Conservation (phyloP, 192 early-diverging fungal genomes). For the Umbelopsis sp. region DNA sequence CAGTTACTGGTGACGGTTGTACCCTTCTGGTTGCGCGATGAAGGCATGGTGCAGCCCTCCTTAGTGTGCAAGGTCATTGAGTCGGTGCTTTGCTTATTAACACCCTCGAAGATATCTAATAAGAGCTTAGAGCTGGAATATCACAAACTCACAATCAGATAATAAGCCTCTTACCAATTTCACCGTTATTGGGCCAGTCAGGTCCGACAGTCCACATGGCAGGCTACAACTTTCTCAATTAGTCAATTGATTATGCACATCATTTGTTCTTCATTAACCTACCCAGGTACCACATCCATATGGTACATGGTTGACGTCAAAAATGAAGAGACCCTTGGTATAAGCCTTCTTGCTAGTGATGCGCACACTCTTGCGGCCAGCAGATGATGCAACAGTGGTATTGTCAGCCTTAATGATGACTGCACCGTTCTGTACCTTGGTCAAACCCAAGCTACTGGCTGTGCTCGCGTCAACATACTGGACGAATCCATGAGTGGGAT, state of each 20-base stretch:
- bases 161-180: slow-evolving; percentile 32
- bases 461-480: slow-evolving; percentile 31
- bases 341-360: slow-evolving; percentile 10
- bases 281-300: slow-evolving; percentile 50
- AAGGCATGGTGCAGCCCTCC: slow-evolving; percentile 37
- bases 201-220: slow-evolving; percentile 49
- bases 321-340: slow-evolving; percentile 36
- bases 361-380: slow-evolving; percentile 31
- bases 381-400: slow-evolving; percentile 10
- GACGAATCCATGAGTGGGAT: slow-evolving; percentile 45
- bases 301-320: slow-evolving; percentile 40
- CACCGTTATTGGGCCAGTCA: slow-evolving; percentile 47
- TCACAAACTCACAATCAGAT: too few species aligned
- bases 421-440: neutral
- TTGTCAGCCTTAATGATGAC: slow-evolving; percentile 22
- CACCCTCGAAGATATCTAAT: slow-evolving; percentile 41
- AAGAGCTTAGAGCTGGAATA: too few species aligned
- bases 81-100: slow-evolving; percentile 35
- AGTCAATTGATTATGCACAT: too few species aligned
- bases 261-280: too few species aligned
- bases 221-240: slow-evolving; percentile 14
- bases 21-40: neutral
- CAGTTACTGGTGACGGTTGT: neutral
- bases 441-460: slow-evolving; percentile 23
- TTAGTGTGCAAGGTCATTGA: slow-evolving; percentile 40